Evolutionary conservation across 176 grass and related monocot genomes (phyloP), one percentile per base, ranked within the genome.

Genomic region (Oryza coarctata): DNA sequence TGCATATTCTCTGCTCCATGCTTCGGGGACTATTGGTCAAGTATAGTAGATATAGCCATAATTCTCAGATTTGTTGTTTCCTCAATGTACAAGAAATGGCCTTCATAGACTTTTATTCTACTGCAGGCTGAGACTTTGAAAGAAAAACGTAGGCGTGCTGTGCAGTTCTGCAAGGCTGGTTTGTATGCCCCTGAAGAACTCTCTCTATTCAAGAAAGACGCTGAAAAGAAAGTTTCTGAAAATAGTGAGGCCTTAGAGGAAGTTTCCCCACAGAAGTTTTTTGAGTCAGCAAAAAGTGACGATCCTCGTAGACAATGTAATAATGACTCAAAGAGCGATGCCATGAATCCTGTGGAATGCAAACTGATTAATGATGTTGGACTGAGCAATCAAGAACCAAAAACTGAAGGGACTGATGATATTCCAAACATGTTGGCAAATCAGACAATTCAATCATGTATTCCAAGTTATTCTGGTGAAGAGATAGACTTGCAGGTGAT

Each of bases 21-120:
- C 96, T 86, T 93, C 96, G 31, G 93, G 93, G 60, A 95, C 89
- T 82, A 98, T 98, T 58, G 96, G 96, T 70, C 75, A 91, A 74
- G 96, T 98, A 91, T 76, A 68, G 28, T 49, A 34, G 68, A 44
- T 76, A 31, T 62, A 63, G 33, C 31, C 67, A 17, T 31, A 63
- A 18, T 29, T 5, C 31, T 74, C 45, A 31, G 0, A 63, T 79
- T 58, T 39, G 22, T 80, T 89, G 13, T 65, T 70, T 69, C 78
- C 2, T 64, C 22, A 35, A 25, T 71, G 68, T 34, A 66, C 27
- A 69, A 9, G 29, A 71, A 32, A 64, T 40, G 83, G 35, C 26
- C 6, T 45, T 77, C 15, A 86, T 72, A 34, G 29, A 60, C 32
- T 58, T 82, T 36, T 30, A 58, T 85, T 74, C n/a, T 76, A 18